Evolutionary conservation across 345 rosid genomes (phyloP).

Genomic region (Salix purpurea): DNA sequence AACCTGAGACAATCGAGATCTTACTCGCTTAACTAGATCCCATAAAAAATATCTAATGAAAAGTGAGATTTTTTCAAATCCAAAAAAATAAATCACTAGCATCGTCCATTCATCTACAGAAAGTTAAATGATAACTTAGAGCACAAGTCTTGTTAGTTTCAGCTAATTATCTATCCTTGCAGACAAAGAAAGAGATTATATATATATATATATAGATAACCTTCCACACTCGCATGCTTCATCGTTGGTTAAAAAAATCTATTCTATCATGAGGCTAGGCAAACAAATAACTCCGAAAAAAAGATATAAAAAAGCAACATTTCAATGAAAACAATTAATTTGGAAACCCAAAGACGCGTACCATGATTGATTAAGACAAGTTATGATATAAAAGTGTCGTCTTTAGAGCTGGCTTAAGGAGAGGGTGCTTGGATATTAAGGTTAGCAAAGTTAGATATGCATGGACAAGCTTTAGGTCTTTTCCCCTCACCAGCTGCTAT

Average conservation of each 20-base stretch:
- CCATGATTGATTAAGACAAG: background rate
- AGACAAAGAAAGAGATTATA: background rate
- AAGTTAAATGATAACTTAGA: too few relatives aligned
- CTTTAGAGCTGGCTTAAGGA: conserved; percentile 3
- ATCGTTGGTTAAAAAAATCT: background rate
- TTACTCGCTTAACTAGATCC: too few relatives aligned
- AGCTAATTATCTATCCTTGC: background rate
- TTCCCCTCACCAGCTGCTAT: background rate
- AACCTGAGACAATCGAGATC: too few relatives aligned
- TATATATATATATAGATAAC: too few relatives aligned
- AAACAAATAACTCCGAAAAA: too few relatives aligned
- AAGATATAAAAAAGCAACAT: too few relatives aligned
- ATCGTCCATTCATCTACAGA: background rate
- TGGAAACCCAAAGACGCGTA: too few relatives aligned
- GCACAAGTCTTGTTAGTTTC: background rate
- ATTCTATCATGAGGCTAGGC: background rate
- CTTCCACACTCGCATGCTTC: background rate
- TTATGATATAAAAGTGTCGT: background rate
- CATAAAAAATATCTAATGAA: too few relatives aligned
- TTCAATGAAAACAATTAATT: too few relatives aligned
- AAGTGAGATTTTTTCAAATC: too few relatives aligned
- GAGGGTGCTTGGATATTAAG: background rate
- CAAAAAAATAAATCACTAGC: too few relatives aligned
- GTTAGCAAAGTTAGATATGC: background rate
- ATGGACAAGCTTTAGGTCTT: background rate